Evolutionary conservation across 805 yeast genomes (phyloP), one percentile per base, ranked within the genome.

Genomic region (Saccharomycopsis sp.): DNA sequence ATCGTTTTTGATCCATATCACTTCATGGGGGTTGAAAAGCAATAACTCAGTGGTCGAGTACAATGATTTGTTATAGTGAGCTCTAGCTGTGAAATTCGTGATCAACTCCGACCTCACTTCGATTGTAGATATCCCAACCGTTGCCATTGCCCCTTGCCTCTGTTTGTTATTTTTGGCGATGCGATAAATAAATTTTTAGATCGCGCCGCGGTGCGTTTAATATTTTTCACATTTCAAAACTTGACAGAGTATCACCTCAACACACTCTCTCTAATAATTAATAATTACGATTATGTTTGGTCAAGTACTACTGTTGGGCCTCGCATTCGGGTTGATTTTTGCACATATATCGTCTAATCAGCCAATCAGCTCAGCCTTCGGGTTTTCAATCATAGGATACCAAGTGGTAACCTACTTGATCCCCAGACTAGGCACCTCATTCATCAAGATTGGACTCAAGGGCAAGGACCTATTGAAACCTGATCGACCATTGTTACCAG

Each of bases 381-480:
- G 88, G 2, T 81, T 87, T 56, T 67, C 81, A 1, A 62, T 81
- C 1, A 47, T 82, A 9, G 95, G 95, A 0, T 85, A 77, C 58
- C 63, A 72, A 13, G 67, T 71, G 29, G 79, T 88, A 3, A 63
- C 67, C 46, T 61, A 66, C 43, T 57, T 88, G 51, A 80, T 89
- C 37, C 96, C 97, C 2, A 62, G 68, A 29, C 70, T 83, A n/a
- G 71, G 80, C 1, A 69, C 73, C 1, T 68, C 78, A 34, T 89
- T 89, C 61, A 71, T 84, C 19, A 72, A 73, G 43, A 76, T 83
- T 36, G 98, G 98, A 0, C 70, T 93, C n/a, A 74, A 65, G 50
- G 98, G 98, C 7, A 77, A 72, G 50, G 98, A 93, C 60, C 55
- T 88, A 57, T 80, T 88, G 36, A 93, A 93, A 60, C 61, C 59